Evolutionary conservation across 2,329 filamentous ascomycete species (phyloP).

Genomic region (Xylaria sp.): DNA sequence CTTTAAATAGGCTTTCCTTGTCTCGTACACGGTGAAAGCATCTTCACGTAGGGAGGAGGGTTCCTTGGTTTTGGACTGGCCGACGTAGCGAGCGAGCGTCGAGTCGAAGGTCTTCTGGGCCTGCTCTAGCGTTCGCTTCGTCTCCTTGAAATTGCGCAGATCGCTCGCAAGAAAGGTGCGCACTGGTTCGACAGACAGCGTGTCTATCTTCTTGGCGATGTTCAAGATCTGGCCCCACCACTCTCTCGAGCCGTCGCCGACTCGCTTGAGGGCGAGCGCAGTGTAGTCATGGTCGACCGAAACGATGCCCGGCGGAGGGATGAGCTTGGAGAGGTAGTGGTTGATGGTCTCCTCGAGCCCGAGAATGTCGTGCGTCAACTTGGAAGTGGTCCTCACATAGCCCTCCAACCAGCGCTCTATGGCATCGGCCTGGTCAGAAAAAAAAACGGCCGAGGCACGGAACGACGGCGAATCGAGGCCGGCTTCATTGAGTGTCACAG

Average conservation of each 20-base stretch:
- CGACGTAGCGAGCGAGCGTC: constrained; percentile 81
- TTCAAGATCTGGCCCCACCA: constrained; percentile 84
- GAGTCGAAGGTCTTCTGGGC: constrained; percentile 87
- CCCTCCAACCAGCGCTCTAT: constrained; percentile 90
- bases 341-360: constrained; percentile 84
- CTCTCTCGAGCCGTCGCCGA: constrained; percentile 86
- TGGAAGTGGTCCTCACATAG: constrained; percentile 65
- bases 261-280: constrained; percentile 83
- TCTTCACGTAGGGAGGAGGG: constrained; percentile 91
- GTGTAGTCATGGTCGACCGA: constrained; percentile 97
- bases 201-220: constrained; percentile 81
- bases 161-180: constrained; percentile 81
- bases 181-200: constrained; percentile 82
- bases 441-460: constrained; percentile 85
- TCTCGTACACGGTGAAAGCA: constrained; percentile 94
- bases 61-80: constrained; percentile 93
- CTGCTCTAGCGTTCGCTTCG: constrained; percentile 77
- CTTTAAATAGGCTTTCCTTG: constrained; percentile 88
- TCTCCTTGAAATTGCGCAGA: constrained; percentile 86
- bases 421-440: constrained; percentile 89
- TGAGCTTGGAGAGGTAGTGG: constrained; percentile 77
- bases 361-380: constrained; percentile 70
- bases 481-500: constrained; percentile 92
- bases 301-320: constrained; percentile 78
- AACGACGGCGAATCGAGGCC: constrained; percentile 97